Evolutionary conservation across 306 rosid genomes (phyloP), one percentile per base, ranked within the genome.

Genomic region (Glycine tomentella): DNA sequence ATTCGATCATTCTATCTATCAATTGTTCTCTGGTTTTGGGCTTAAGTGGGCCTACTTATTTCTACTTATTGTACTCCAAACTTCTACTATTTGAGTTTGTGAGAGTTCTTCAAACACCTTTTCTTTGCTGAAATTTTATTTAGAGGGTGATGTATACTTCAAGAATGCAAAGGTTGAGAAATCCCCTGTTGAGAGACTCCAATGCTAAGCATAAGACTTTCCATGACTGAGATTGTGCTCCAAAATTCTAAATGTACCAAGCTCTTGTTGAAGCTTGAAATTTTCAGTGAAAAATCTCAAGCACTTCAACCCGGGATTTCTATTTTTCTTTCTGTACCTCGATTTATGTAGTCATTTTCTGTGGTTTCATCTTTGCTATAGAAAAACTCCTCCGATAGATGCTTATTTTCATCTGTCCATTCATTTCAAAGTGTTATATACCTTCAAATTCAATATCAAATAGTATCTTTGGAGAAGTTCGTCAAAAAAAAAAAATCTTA

Each of bases 401-500:
- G 13, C 72, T 25, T 61, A 42, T 44, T 40, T 6, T 42, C 72
- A 67, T 44, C 55, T 67, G 31, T 63, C 36, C n/a, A 67, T 67
- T 67, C 34, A 44, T 44, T 67, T 33, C 31, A 44, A 67, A 67
- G 73, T 9, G n/a, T 67, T 9, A 42, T 3, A 8, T 44, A 66
- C 48, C 12, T 20, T 25, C n/a, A 61, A 25, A 25, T 25, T 25
- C 31, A 25, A 25, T 61, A n/a, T 36, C 5, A 36, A 64, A 64
- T 64, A 62, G 25, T 36, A 38, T 15, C 9, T 36, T 65, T 14
- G 5, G n/a, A 25, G 31, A 25, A 25, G 31, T 25, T 25, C 31
- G 31, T 25, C 31, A 25, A 3, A n/a, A n/a, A n/a, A n/a, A n/a
- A n/a, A n/a, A n/a, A 40, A 15, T 56, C 31, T 56, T 6, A 56